Conservation (phyloP, 2,329 filamentous ascomycete genomes). For the Cadophora gregata region DNA sequence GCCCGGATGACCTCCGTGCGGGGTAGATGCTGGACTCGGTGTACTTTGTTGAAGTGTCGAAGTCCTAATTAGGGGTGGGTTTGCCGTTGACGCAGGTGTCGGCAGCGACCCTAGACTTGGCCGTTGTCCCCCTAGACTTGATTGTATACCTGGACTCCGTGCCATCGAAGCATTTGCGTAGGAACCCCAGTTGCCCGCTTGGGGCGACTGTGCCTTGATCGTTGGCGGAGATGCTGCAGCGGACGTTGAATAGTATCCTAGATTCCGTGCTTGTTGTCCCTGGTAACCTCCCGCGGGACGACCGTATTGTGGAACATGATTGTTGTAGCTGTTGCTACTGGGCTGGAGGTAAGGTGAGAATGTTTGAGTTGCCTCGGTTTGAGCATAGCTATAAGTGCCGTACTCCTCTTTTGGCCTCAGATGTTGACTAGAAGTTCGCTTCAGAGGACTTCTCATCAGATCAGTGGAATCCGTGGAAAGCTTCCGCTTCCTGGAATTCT, state of each 20-base stretch:
- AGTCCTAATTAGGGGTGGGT: constrained; percentile 69
- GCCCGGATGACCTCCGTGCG: constrained; percentile 45
- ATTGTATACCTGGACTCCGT: constrained; percentile 51
- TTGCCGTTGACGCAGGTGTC: constrained; percentile 44
- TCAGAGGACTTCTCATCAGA: constrained; percentile 52
- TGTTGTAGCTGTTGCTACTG: constrained; percentile 52
- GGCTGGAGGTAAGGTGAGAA: constrained; percentile 58
- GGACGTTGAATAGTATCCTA: constrained; percentile 50
- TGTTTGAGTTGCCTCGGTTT: constrained; percentile 50
- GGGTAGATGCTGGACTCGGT: constrained; percentile 52
- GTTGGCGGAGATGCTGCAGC: constrained; percentile 48
- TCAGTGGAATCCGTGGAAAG: constrained; percentile 57
- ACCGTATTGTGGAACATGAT: constrained; percentile 45
- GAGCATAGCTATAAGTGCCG: constrained; percentile 63
- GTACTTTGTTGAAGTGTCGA: constrained; percentile 65
- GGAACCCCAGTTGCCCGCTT: constrained; percentile 53
- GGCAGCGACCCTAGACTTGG: constrained; percentile 35
- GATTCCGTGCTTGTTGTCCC: constrained; percentile 48
- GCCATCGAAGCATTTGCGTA: constrained; percentile 49
- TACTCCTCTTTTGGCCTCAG: constrained; percentile 54
- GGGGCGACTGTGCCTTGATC: constrained; percentile 55
- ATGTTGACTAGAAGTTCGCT: constrained; percentile 54
- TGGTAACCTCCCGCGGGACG: constrained; percentile 45
- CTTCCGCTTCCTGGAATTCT: constrained; percentile 60
- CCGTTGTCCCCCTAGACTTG: constrained; percentile 36